phyloP scores from a whole-genome alignment of 1,284 basidiomycete species.

The Entoloma clypeatum region DNA sequence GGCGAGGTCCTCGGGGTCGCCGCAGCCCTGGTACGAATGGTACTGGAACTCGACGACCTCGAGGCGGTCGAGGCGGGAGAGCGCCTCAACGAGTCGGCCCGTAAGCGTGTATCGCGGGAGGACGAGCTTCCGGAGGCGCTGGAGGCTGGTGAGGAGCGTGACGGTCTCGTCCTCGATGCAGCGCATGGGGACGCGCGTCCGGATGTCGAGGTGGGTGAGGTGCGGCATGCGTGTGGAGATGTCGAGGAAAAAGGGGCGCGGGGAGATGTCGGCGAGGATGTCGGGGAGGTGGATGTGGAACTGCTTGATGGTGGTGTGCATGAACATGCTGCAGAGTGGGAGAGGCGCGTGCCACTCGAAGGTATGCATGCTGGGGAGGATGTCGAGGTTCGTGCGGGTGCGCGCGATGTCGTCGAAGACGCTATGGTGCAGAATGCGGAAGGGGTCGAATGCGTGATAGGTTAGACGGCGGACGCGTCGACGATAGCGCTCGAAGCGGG shows the following conservation, averaged over 20 bases:
- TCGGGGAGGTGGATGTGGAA: slow-evolving; percentile 28
- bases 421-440: slow-evolving; percentile 17
- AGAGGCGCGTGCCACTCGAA: slow-evolving; percentile 36
- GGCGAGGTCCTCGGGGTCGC: slow-evolving; percentile 39
- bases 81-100: slow-evolving; percentile 38
- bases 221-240: slow-evolving; percentile 49
- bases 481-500: slow-evolving; percentile 50
- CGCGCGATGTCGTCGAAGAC: slow-evolving; percentile 53
- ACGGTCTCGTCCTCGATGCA: slow-evolving; percentile 36
- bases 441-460: slow-evolving; percentile 19
- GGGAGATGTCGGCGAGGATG: slow-evolving; percentile 11
- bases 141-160: slow-evolving; percentile 37
- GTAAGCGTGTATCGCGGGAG: slow-evolving; percentile 52
- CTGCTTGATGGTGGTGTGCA: slow-evolving; percentile 34
- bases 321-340: slow-evolving; percentile 35
- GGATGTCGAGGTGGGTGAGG: slow-evolving; percentile 42
- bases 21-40: slow-evolving; percentile 37
- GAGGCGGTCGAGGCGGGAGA: slow-evolving; percentile 45
- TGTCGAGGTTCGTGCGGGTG: slow-evolving; percentile 46
- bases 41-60: slow-evolving; percentile 49
- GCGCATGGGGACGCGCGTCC: slow-evolving; percentile 32
- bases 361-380: slow-evolving; percentile 52
- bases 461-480: slow-evolving; percentile 46
- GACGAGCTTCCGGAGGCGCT: slow-evolving; percentile 44
- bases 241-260: slow-evolving; percentile 44